A percentile compares a stretch with the other conserved stretches of the same genome.
These are phyloP conservation scores for Tilletia setariae DNA, from an alignment of 1,284 basidiomycete genomes.

Conservation along the genomic window DNA sequence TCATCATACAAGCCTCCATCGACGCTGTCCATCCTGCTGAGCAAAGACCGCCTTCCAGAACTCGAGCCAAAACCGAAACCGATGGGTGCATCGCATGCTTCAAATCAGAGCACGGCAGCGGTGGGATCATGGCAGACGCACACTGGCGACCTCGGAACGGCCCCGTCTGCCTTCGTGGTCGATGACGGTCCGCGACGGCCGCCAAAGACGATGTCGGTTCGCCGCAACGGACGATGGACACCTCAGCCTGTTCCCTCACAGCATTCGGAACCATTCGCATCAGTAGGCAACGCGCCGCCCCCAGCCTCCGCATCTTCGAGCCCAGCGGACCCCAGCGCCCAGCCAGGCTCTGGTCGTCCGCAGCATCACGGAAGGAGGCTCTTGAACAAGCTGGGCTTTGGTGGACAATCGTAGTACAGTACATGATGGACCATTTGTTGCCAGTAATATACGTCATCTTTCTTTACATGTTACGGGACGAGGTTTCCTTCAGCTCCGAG, in stretches of 20 bases:
- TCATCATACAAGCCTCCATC: constrained; percentile 13
- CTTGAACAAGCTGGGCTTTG: constrained; percentile 13
- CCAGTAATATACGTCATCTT: too few relatives aligned
- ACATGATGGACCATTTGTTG: too few relatives aligned
- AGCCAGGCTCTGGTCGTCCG: background rate
- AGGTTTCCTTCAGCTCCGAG: too few relatives aligned
- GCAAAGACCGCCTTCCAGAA: constrained; percentile 13
- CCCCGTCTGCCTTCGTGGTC: background rate
- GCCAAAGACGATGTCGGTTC: constrained; percentile 9
- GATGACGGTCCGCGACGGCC: background rate
- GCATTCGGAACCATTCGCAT: background rate
- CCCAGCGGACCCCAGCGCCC: background rate
- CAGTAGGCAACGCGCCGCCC: background rate
- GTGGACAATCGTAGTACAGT: too few relatives aligned
- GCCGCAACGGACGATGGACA: background rate
- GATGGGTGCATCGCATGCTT: background rate
- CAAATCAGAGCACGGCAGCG: too few relatives aligned
- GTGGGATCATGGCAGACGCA: too few relatives aligned
- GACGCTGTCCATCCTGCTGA: constrained; percentile 7
- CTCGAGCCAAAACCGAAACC: constrained; percentile 14
- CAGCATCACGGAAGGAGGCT: constrained; percentile 3
- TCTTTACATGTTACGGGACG: too few relatives aligned
- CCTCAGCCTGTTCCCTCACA: background rate
- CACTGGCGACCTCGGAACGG: too few relatives aligned
- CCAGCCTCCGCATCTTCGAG: background rate